Conservation (phyloP, 345 rosid species). For the Lepidium africanum region DNA sequence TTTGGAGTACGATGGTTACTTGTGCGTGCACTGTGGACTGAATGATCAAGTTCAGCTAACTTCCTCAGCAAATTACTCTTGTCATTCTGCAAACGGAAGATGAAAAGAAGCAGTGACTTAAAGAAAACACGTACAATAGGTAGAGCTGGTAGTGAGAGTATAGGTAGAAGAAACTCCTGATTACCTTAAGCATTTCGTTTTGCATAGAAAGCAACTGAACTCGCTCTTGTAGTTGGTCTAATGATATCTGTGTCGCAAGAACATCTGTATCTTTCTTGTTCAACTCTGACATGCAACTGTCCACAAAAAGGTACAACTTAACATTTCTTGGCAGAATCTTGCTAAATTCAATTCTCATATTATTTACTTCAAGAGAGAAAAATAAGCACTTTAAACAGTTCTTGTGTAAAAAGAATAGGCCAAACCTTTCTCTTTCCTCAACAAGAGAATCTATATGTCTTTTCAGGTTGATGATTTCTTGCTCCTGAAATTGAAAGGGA, state of each 20-base stretch:
- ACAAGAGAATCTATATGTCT: conserved; percentile 45
- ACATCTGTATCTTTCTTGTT: conserved; percentile 56
- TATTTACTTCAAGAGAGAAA: neutral
- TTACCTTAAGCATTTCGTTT: conserved; percentile 77
- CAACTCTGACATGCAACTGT: conserved; percentile 57
- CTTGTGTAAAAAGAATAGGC: neutral
- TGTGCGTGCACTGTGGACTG: conserved; percentile 38
- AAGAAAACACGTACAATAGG: neutral
- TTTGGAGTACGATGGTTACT: conserved; percentile 35
- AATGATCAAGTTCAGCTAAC: conserved; percentile 63
- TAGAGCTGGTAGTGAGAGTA: neutral
- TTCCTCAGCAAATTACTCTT: conserved; percentile 62
- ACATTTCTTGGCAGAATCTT: neutral
- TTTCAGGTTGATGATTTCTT: conserved; percentile 52
- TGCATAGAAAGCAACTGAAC: conserved; percentile 74
- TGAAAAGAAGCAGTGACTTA: neutral
- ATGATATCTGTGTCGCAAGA: conserved; percentile 44
- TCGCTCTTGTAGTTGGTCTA: conserved; percentile 73
- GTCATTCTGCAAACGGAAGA: conserved; percentile 44
- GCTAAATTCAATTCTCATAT: too few species aligned
- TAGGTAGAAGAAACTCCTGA: neutral
- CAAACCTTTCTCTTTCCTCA: conserved; percentile 74
- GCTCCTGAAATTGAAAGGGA: conserved; percentile 39
- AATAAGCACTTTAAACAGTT: neutral
- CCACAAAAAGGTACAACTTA: neutral